Evolutionary conservation across 768 basidiomycete species (phyloP).

Genomic region (Leccinellum luteum): DNA sequence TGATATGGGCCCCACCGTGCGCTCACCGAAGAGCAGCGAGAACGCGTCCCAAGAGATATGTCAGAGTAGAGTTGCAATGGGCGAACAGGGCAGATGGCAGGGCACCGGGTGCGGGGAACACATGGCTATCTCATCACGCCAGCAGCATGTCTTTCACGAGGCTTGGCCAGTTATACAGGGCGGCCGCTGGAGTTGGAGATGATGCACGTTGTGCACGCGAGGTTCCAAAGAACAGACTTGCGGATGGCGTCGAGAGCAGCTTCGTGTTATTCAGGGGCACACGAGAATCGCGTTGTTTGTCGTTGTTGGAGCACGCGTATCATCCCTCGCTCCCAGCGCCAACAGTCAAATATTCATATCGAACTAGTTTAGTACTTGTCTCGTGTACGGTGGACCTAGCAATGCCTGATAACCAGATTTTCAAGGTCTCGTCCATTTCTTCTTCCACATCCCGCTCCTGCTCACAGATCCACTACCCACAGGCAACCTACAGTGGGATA

Average conservation of each 20-base stretch:
- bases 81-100: conserved; percentile 3
- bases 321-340: conserved; percentile 19
- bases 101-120: conserved; percentile 15
- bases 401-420: conserved; percentile 86
- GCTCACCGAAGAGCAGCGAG: background rate
- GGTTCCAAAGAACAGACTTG: background rate
- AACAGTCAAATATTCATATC: conserved; percentile 1
- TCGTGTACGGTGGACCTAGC: conserved; percentile 10
- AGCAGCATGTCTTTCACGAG: conserved; percentile 23
- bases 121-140: conserved; percentile 6
- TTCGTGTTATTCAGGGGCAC: conserved; percentile 11
- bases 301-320: conserved; percentile 40
- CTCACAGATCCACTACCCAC: conserved; percentile 13
- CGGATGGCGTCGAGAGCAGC: background rate
- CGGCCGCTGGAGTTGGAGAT: background rate
- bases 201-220: background rate
- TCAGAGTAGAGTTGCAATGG: background rate
- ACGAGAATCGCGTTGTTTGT: conserved; percentile 38
- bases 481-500: conserved; percentile 93
- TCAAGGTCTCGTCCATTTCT: conserved; percentile 57
- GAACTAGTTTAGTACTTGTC: conserved; percentile 3
- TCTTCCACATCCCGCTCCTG: background rate
- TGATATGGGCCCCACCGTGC: too few relatives aligned
- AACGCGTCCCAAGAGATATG: background rate
- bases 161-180: conserved; percentile 2